Evolutionary conservation across 495 filamentous ascomycete genomes (phyloP).

Genomic region (Penicillium arizonense): DNA sequence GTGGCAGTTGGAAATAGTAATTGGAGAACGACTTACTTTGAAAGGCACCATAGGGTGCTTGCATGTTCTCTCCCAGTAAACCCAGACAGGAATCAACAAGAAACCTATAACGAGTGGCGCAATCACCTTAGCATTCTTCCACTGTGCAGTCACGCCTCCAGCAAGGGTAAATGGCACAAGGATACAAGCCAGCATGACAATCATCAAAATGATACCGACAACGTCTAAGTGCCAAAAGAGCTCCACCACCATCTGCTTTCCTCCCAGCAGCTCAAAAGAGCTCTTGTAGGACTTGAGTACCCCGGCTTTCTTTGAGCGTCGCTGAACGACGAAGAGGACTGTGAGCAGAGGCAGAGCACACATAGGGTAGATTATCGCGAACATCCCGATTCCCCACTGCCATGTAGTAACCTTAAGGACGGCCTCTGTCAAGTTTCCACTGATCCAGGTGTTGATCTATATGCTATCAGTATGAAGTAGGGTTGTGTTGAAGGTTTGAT

Average conservation of each 20-base stretch:
- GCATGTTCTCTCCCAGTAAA: constrained; percentile 50
- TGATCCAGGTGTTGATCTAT: constrained; percentile 56
- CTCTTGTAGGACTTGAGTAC: constrained; percentile 32
- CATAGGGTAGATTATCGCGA: constrained; percentile 52
- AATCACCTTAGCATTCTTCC: constrained; percentile 49
- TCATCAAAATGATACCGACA: constrained; percentile 51
- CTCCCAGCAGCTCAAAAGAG: constrained; percentile 28
- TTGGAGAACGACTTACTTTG: constrained; percentile 18
- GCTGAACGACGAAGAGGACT: constrained; percentile 35
- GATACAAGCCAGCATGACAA: constrained; percentile 52
- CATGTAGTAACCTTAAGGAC: constrained; percentile 45
- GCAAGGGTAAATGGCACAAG: constrained; percentile 55
- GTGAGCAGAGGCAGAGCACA: constrained; percentile 46
- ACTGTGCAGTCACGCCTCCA: constrained; percentile 38
- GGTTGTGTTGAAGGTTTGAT: background rate
- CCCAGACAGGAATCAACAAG: constrained; percentile 43
- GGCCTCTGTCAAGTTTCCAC: constrained; percentile 45
- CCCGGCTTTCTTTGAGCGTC: constrained; percentile 38
- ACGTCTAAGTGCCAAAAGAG: constrained; percentile 57
- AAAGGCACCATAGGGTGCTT: constrained; percentile 53
- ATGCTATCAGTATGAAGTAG: background rate
- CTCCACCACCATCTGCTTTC: constrained; percentile 26
- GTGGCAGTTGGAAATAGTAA: background rate
- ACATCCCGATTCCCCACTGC: constrained; percentile 61
- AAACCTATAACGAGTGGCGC: constrained; percentile 51